Evolutionary conservation across 345 rosid species (phyloP), one percentile per base, ranked within the genome.

Genomic region (Noccaea caerulescens): DNA sequence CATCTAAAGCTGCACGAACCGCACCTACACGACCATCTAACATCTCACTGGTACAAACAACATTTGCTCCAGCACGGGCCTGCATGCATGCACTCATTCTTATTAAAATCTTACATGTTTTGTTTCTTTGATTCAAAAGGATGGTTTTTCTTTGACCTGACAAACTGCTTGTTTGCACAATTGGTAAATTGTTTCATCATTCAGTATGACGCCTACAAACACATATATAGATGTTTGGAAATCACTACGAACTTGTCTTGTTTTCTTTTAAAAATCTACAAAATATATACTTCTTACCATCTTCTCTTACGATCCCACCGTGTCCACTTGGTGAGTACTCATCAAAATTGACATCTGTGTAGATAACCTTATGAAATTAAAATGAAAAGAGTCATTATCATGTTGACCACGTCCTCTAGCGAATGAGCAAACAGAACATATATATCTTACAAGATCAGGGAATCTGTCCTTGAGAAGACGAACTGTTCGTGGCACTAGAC

Each of bases 11-110:
- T 59, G 84, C 80, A 23, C 97, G 87, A 45, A 90, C 80, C 14
- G 98, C 92, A 36, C 88, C 94, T 2, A 93, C 87, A 25, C 97
- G 98, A 36, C 96, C 98, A 80, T 93, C 98, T 88, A 93, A 83
- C 98, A 93, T 93, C 73, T 93, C 98, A 81, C 98, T 91, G n/a
- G 98, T 92, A 84, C 97, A 84, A 53, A 93, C 90, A 80, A 93
- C 96, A 85, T 93, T 97, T 36, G 98, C 88, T 70, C 97, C 98
- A 65, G 96, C 96, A 62, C 87, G 84, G 5, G 94, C 97, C 89
- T 91, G 72, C 0, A 42, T 12, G 27, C 27, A 25, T 25, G 27
- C 27, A 3, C 27, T 2, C 10, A 0, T 25, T 10, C 4, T 27
- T 27, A 9, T 39, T 13, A 66, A 25, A 14, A n/a, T n/a, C 25